Percentiles rank a stretch among this genome's conserved stretches.
phyloP scores from a whole-genome alignment of 371 early-diverging fungal species.

The Mucor indicus region DNA sequence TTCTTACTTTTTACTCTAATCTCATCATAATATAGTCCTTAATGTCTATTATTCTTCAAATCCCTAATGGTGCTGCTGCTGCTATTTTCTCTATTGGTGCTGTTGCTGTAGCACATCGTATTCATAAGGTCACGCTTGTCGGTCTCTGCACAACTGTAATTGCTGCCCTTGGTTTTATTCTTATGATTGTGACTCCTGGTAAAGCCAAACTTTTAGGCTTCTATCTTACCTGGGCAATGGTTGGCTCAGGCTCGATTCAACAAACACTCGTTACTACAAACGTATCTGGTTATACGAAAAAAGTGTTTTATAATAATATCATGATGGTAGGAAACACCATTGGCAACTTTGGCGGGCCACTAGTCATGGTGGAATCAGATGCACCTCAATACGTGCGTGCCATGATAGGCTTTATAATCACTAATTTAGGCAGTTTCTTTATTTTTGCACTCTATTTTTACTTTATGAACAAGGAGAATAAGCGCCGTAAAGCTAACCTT shows the following conservation, averaged over 20 bases:
- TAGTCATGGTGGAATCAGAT: slow-evolving; percentile 19
- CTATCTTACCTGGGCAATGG: slow-evolving; percentile 22
- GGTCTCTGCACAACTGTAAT: slow-evolving; percentile 1
- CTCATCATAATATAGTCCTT: slow-evolving; percentile 7
- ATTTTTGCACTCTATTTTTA: slow-evolving; percentile 9
- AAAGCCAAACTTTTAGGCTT: slow-evolving; percentile 17
- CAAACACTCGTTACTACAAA: slow-evolving; percentile 21
- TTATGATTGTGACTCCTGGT: slow-evolving; percentile 16
- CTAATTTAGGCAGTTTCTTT: slow-evolving; percentile 14
- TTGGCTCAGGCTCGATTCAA: slow-evolving; percentile 7
- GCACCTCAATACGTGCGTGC: slow-evolving; percentile 19
- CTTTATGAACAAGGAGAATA: slow-evolving; percentile 23
- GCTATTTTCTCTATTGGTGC: slow-evolving; percentile 9
- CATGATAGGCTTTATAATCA: slow-evolving; percentile 16
- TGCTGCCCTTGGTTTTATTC: slow-evolving; percentile 17
- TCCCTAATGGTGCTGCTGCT: slow-evolving; percentile 22
- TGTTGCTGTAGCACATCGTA: slow-evolving; percentile 5
- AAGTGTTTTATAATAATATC: slow-evolving; percentile 18
- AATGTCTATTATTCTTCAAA: slow-evolving; percentile 22
- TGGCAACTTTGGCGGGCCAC: slow-evolving; percentile 28
- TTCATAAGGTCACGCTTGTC: slow-evolving; percentile 1
- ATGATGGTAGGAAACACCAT: slow-evolving; percentile 19
- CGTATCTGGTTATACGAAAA: slow-evolving; percentile 26
- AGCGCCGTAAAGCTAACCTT: slow-evolving; percentile 13
- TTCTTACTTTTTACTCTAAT: not conserved